Conservation (phyloP, 441 rosid species). For the Daphne laureola region DNA sequence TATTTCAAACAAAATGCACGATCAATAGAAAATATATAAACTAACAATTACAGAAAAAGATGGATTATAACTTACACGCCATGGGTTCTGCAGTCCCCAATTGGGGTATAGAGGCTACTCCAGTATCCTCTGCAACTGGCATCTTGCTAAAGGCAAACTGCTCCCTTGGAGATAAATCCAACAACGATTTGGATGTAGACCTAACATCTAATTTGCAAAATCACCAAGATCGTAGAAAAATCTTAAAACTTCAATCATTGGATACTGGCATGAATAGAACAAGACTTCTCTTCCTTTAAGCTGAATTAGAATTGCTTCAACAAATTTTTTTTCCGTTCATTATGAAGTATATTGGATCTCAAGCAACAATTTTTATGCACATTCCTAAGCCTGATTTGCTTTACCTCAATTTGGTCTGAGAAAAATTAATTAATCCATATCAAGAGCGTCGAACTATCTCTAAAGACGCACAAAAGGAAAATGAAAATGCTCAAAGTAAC, state of each 20-base stretch:
- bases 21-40: slow-evolving; percentile 9
- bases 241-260: not conserved
- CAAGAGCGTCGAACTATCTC: too few relatives aligned
- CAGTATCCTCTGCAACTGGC: slow-evolving; percentile 37
- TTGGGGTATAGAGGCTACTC: slow-evolving; percentile 30
- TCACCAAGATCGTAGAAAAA: slow-evolving; percentile 24
- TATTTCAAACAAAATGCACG: slow-evolving; percentile 15
- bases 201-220: slow-evolving; percentile 29
- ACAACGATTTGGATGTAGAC: slow-evolving; percentile 31
- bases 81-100: slow-evolving; percentile 33
- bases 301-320: not conserved
- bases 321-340: not conserved
- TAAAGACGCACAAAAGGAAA: slow-evolving; percentile 4
- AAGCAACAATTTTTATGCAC: too few relatives aligned
- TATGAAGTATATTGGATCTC: too few relatives aligned
- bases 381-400: too few relatives aligned
- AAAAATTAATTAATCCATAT: too few relatives aligned
- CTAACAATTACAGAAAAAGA: slow-evolving; percentile 10
- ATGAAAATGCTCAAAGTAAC: slow-evolving; percentile 3
- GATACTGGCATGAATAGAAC: too few relatives aligned
- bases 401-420: too few relatives aligned
- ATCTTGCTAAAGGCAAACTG: slow-evolving; percentile 38
- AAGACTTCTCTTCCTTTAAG: not conserved
- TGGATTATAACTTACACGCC: slow-evolving; percentile 42
- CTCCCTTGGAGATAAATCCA: slow-evolving; percentile 34